Evolutionary conservation across 2,329 filamentous ascomycete genomes (phyloP).

Genomic region (Hortaea werneckii): DNA sequence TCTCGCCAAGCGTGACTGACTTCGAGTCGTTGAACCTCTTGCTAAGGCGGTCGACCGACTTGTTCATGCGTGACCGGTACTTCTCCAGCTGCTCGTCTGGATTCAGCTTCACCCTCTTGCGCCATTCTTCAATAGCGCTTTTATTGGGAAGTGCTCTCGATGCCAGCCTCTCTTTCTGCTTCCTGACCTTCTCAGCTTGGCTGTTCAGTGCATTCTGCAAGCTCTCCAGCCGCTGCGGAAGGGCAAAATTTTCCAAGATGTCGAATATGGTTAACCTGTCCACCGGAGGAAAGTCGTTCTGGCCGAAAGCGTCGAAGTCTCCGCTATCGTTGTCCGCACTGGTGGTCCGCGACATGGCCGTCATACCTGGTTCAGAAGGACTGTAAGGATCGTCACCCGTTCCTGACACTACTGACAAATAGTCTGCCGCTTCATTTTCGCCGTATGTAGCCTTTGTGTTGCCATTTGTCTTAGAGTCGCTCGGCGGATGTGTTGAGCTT

Average conservation of each 20-base stretch:
- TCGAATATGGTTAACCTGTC: constrained; percentile 89
- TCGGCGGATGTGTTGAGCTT: constrained; percentile 11
- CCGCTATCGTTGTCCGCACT: constrained; percentile 71
- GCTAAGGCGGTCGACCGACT: constrained; percentile 77
- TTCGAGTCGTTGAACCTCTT: constrained; percentile 82
- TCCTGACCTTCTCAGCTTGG: constrained; percentile 75
- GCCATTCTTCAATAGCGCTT: constrained; percentile 86
- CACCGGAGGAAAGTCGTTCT: constrained; percentile 75
- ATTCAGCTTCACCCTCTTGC: constrained; percentile 63
- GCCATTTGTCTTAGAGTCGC: constrained; percentile 4
- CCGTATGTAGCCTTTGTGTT: constrained; percentile 8
- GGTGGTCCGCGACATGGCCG: constrained; percentile 58
- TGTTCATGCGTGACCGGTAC: constrained; percentile 78
- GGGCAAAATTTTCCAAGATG: constrained; percentile 80
- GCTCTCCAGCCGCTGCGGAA: constrained; percentile 84
- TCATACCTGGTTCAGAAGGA: constrained; percentile 33
- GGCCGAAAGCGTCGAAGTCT: constrained; percentile 72
- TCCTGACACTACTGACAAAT: constrained; percentile 30
- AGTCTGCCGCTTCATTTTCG: constrained; percentile 16
- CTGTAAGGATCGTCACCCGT: constrained; percentile 22
- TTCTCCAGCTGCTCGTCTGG: constrained; percentile 88
- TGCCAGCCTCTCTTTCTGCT: constrained; percentile 71
- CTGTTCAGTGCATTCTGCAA: constrained; percentile 71
- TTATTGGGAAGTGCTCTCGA: constrained; percentile 67
- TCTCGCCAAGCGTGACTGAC: constrained; percentile 80